Evolutionary conservation across 1,284 basidiomycete species (phyloP).

Genomic region (Ganoderma multipileum): DNA sequence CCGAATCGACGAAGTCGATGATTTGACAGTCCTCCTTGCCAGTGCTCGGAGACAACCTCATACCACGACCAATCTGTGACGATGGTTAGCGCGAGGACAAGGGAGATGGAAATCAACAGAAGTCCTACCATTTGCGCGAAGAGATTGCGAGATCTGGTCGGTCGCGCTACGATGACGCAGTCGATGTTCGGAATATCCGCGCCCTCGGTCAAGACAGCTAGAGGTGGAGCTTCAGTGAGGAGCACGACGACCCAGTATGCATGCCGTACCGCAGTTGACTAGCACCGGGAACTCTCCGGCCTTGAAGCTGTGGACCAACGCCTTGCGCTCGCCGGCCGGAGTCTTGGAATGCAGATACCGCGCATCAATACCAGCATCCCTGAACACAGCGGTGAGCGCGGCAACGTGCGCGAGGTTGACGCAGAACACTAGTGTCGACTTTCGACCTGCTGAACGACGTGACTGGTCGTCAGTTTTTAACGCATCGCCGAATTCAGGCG

Average conservation of each 20-base stretch:
- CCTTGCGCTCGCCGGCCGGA: conserved; percentile 67
- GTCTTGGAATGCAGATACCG: conserved; percentile 82
- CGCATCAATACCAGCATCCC: conserved; percentile 84
- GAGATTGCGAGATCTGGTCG: conserved; percentile 88
- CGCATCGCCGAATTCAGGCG: conserved; percentile 8
- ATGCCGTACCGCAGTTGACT: conserved; percentile 81
- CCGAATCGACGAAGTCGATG: conserved; percentile 91
- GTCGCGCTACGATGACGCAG: conserved; percentile 86
- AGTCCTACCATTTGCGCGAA: conserved; percentile 89
- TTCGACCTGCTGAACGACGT: conserved; percentile 56
- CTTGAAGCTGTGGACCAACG: conserved; percentile 75
- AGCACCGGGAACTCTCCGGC: conserved; percentile 84
- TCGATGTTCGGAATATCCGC: conserved; percentile 93
- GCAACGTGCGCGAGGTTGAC: conserved; percentile 88
- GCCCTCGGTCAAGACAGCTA: conserved; percentile 92
- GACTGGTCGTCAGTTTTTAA: not conserved
- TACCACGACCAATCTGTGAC: conserved; percentile 87
- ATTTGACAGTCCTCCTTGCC: conserved; percentile 89
- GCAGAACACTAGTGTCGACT: conserved; percentile 92
- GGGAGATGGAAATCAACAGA: not conserved
- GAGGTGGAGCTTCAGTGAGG: not conserved
- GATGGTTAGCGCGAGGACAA: not conserved
- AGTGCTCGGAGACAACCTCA: conserved; percentile 84
- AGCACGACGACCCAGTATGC: not conserved
- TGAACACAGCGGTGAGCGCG: conserved; percentile 78